Evolutionary conservation across 441 rosid species (phyloP), one percentile per base, ranked within the genome.

Genomic region (Euphorbia corollata): DNA sequence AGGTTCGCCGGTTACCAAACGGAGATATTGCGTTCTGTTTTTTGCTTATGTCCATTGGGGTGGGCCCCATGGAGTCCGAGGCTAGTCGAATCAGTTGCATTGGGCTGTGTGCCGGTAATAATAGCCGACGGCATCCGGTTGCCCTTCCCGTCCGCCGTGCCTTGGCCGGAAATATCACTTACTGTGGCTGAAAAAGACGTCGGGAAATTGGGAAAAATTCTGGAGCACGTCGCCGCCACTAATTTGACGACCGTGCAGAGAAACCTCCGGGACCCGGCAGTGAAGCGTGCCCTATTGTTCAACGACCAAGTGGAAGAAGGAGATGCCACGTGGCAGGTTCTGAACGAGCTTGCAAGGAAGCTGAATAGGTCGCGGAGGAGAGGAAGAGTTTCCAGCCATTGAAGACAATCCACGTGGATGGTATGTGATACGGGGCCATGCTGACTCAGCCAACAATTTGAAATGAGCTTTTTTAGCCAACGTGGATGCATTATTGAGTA

Each of bases 1-100:
- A 81, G 92, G 64, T 89, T 91, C 19, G 63, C 83, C 75, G 92
- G 92, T 65, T 93, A 84, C 89, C 95, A 84, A 80, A 80, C 90
- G 64, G 99, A 93, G 67, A 91, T 93, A 5, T 85, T 73, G 9
- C 84, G 95, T 38, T 93, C 99, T 0, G 86, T 86, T 34, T 93
- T 91, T 63, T 93, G 99, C 71, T 68, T 93, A 23, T 91, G 96
- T 64, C 99, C 99, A 0, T 82, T 93, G 0, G 99, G 99, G 39
- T 93, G 99, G 99, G 99, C 99, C 74, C 97, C 99, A 0, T 93
- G 99, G 99, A 93, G 95, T 43, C 98, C 98, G 4, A 82, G 98
- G 56, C 82, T 93, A 13, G 97, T 91, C 5, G 98, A 92, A 69
- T 86, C 98, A 0, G 90, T 87, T 6, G 91, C 67, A 0, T 80